Evolutionary conservation across 768 basidiomycete genomes (phyloP).

Genomic region (Hericium coralloides): DNA sequence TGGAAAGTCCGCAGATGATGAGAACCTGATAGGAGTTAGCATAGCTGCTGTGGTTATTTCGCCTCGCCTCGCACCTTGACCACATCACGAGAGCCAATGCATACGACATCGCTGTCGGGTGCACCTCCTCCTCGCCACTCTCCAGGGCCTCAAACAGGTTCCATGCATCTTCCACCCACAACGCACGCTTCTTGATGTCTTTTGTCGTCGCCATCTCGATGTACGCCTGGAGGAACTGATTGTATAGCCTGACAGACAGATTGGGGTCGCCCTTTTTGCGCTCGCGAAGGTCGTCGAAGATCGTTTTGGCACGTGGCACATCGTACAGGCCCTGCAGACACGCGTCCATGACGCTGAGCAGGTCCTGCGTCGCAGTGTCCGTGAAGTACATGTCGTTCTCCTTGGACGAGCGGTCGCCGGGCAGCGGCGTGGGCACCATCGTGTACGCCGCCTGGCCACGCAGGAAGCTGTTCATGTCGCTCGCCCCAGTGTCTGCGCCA

Average conservation of each 20-base stretch:
- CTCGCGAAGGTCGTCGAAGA: slow-evolving; percentile 57
- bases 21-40: slow-evolving; percentile 23
- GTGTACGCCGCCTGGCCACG: slow-evolving; percentile 40
- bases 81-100: slow-evolving; percentile 58
- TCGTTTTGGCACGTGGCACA: slow-evolving; percentile 62
- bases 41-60: too few species aligned
- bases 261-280: slow-evolving; percentile 35
- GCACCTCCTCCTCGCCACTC: slow-evolving; percentile 32
- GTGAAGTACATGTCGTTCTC: slow-evolving; percentile 47
- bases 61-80: slow-evolving; percentile 32
- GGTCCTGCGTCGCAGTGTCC: slow-evolving; percentile 59
- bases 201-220: slow-evolving; percentile 44
- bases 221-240: slow-evolving; percentile 60
- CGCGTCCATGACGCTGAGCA: slow-evolving; percentile 72
- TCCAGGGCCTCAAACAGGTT: slow-evolving; percentile 53
- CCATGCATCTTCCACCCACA: slow-evolving; percentile 61
- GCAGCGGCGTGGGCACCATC: slow-evolving; percentile 59
- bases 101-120: slow-evolving; percentile 53
- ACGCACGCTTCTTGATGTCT: slow-evolving; percentile 31
- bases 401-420: slow-evolving; percentile 32
- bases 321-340: slow-evolving; percentile 73
- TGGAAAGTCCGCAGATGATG: slow-evolving; percentile 20
- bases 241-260: slow-evolving; percentile 42
- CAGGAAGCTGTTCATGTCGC: slow-evolving; percentile 44
- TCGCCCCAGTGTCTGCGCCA: slow-evolving; percentile 13